Base-by-base conservation (phyloP, 768 basidiomycete genomes). In the Trametopsis cervina region DNA sequence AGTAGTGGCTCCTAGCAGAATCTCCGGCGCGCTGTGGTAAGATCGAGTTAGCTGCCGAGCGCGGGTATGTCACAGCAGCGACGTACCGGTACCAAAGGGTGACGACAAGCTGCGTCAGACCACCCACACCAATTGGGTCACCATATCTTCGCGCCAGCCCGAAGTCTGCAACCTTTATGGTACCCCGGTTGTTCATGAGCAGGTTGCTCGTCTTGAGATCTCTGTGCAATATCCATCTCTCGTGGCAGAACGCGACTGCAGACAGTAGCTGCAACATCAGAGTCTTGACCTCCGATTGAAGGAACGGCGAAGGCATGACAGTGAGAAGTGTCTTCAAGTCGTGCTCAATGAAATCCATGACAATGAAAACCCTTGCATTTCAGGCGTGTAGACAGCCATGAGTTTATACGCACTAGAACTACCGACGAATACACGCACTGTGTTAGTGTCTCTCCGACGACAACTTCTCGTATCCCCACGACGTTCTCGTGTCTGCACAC, bases 271-370 rank as follows among this genome's bases (percentile, higher is more conserved):
- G 96, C 21, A 89, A 67, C 82, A 97, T 82, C 45, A 99, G 70
- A 0, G 96, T 99, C 73, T 99, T 99, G 72, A 98, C 89, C 68
- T 99, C 96, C 36, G 92, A 95, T 67, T 95, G 92, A 35, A 97
- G 72, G 71, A 99, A 99, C 2, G 96, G 94, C 25, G 86, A 79
- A 1, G 94, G 93, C 96, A 98, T 98, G 52, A 90, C 71, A 21
- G 86, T 89, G 49, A 99, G 76, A 44, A 99, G 78, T 4, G 94
- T 87, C 69, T 99, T 99, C 64, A 99, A 84, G 65, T 99, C 96
- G 66, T 99, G 96, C 66, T 99, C 96, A 63, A 99, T 95, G 62
- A 99, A 99, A 65, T 96, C 93, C 94, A 96, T 96, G 27, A 98
- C 96, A 55, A 99, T 94, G 66, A 94, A 99, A 38, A 98, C 91